Percentiles rank a stretch among this genome's conserved stretches.
Evolutionary conservation across 345 rosid species (phyloP).

Genomic region (Pistacia atlantica): DNA sequence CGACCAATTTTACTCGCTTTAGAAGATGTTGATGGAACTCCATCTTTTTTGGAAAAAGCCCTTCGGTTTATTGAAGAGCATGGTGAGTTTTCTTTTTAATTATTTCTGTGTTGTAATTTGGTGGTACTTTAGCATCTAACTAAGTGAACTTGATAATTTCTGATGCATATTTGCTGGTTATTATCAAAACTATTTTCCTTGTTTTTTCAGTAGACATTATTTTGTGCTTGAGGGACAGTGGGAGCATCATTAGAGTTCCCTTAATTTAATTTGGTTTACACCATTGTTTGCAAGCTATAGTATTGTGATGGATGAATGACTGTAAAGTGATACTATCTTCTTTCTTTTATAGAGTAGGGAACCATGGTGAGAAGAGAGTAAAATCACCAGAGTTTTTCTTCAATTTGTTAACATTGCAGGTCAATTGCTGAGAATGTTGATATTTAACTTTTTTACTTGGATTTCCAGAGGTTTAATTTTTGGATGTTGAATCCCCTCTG

Average conservation of each 20-base stretch:
- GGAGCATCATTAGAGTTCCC: background rate
- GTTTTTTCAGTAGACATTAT: background rate
- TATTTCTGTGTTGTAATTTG: background rate
- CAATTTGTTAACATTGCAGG: slow-evolving; percentile 1
- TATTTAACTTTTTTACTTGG: background rate
- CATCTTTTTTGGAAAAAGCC: slow-evolving; percentile 97
- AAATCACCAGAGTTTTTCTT: background rate
- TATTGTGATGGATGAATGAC: slow-evolving; percentile 4
- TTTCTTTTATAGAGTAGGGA: background rate
- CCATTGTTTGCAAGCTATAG: background rate
- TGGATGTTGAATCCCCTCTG: background rate
- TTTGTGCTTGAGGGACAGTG: background rate
- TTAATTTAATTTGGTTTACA: background rate
- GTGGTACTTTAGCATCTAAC: background rate
- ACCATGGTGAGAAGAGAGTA: background rate
- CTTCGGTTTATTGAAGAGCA: slow-evolving; percentile 86
- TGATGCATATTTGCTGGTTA: slow-evolving; percentile 1
- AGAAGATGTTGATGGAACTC: slow-evolving; percentile 97
- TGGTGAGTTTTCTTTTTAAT: slow-evolving; percentile 48
- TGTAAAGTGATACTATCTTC: background rate
- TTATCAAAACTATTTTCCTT: background rate
- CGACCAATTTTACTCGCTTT: slow-evolving; percentile 91
- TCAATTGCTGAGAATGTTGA: background rate
- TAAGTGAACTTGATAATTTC: background rate
- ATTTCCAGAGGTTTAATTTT: background rate